phyloP scores from a whole-genome alignment of 75 land plant species.

The Azolla pinnata region DNA sequence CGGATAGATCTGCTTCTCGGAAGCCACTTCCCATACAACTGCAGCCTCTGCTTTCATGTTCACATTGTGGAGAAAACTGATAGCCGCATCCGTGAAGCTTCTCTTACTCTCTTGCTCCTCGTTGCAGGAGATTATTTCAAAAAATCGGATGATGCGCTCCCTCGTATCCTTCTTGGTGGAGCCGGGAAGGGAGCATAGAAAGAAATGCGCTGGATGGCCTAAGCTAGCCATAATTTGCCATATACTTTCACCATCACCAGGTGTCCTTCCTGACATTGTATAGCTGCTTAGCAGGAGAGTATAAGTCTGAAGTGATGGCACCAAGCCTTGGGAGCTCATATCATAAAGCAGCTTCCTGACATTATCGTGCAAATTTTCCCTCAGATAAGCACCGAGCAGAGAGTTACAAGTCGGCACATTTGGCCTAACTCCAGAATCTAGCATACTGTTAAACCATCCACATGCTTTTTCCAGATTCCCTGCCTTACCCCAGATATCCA shows the following conservation, averaged over 20 bases:
- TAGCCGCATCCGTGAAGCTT: constrained; percentile 81
- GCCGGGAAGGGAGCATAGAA: constrained; percentile 55
- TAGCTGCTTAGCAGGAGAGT: constrained; percentile 80
- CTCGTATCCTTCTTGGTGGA: constrained; percentile 58
- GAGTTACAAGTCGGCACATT: constrained; percentile 93
- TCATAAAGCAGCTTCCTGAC: constrained; percentile 49
- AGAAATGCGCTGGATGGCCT: constrained; percentile 78
- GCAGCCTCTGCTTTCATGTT: constrained; percentile 83
- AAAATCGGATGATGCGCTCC: constrained; percentile 43
- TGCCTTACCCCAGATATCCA: constrained; percentile 92
- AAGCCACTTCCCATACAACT: constrained; percentile 88
- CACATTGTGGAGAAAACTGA: constrained; percentile 79
- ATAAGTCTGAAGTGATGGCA: constrained; percentile 79
- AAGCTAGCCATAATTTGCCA: constrained; percentile 62
- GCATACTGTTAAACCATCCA: constrained; percentile 77
- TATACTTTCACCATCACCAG: constrained; percentile 35
- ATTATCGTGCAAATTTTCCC: constrained; percentile 40
- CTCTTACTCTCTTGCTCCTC: constrained; percentile 93
- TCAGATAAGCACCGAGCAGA: constrained; percentile 74
- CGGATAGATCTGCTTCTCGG: constrained; percentile 77
- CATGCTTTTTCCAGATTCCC: constrained; percentile 82
- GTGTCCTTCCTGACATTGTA: constrained; percentile 42
- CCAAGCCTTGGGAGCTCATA: constrained; percentile 54
- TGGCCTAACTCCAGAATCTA: constrained; percentile 69
- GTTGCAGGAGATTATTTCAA: constrained; percentile 67